Evolutionary conservation across 257 asterid species (phyloP), one percentile per base, ranked within the genome.

Genomic region (Scutellaria barbata): DNA sequence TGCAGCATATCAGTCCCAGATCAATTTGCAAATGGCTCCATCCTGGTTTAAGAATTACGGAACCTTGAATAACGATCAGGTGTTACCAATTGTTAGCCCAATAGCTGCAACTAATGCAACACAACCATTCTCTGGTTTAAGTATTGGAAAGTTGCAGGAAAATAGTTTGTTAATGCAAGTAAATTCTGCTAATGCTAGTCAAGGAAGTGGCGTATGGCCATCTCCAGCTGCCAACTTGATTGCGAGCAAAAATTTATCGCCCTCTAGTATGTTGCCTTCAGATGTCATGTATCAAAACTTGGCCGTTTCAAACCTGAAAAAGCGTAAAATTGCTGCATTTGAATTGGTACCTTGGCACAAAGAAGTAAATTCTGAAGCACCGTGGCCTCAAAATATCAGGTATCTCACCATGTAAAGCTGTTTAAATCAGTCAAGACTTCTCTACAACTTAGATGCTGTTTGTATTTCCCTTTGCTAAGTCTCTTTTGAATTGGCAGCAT

Each of bases 321-420:
- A 88, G 79, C 93, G 95, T 50, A 88, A 86, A 84, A 13, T 60
- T 56, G 56, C 52, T 72, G 68, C 76, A 14, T 69, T 79, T 61
- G 83, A 80, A 58, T 74, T 63, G 77, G 81, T 80, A 66, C 88
- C 96, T n/a, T 90, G 96, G 95, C 79, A 86, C 76, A 81, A 85
- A 80, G 93, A 88, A 83, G 77, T 88, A n/a, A 75, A 53, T 65
- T 68, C 58, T 20, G 77, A 66, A 52, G 63, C 61, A 60, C 37
- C 50, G 46, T 74, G 60, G 75, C 81, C 69, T 69, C 95, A 72
- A 74, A 63, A 68, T 71, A 76, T 79, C 66, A 82, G 95, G 96
- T 90, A 37, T 59, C 2, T 22, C 84, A 42, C 41, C 22, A 16
- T 77, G 55, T 62, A 54, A 42, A 30, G 61, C 68, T 56, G 63